Evolutionary conservation across 2,329 filamentous ascomycete genomes (phyloP).

Genomic region (Fusarium sp.): DNA sequence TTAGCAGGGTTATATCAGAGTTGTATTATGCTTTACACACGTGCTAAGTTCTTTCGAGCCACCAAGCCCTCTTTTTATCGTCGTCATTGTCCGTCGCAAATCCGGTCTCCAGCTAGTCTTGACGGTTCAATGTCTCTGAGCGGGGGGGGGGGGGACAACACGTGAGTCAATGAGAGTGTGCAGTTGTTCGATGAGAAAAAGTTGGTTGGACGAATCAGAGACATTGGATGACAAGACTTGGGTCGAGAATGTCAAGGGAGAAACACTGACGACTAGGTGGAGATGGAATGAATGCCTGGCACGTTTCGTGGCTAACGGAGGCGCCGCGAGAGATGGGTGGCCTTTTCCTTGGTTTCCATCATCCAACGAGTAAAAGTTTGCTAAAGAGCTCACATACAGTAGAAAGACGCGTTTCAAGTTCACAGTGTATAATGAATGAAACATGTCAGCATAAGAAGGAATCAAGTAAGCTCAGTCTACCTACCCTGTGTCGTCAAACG

Average conservation of each 20-base stretch:
- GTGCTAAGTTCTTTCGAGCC: neutral
- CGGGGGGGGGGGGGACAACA: neutral
- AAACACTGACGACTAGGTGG: neutral
- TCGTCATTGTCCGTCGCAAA: neutral
- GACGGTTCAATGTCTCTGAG: neutral
- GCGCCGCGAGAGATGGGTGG: neutral
- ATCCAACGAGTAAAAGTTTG: neutral
- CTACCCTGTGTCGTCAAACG: constrained; percentile 17
- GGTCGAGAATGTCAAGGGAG: neutral
- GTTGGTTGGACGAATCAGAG: neutral
- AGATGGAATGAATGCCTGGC: neutral
- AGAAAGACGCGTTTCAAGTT: too few species aligned
- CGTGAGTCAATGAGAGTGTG: constrained; percentile 1
- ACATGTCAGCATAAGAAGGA: neutral
- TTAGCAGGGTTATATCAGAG: constrained; percentile 8
- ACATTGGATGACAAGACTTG: neutral
- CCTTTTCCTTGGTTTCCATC: neutral
- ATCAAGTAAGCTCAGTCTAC: neutral
- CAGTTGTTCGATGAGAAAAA: neutral
- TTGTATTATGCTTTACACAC: constrained; percentile 2
- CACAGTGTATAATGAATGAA: neutral
- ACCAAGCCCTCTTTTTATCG: neutral
- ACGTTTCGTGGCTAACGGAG: constrained; percentile 1
- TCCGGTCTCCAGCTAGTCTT: neutral
- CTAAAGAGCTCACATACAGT: neutral